Evolutionary conservation across 176 grass and related monocot genomes (phyloP).

Genomic region (Aegilops tauschii): DNA sequence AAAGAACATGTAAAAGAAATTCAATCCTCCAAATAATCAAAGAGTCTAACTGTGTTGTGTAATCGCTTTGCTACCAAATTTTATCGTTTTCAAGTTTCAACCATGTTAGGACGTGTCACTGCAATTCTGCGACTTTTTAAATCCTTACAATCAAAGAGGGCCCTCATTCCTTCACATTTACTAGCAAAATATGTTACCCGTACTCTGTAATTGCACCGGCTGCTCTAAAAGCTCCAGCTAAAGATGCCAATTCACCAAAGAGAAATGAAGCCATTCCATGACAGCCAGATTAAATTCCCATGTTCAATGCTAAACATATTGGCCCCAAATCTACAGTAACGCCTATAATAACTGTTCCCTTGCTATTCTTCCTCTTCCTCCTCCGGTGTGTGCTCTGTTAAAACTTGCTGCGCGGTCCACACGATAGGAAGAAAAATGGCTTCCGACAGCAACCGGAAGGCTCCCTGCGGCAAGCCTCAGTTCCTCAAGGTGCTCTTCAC

Average conservation of each 20-base stretch:
- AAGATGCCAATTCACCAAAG: neutral
- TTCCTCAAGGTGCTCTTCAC: slow-evolving; percentile 17
- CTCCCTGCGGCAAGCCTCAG: slow-evolving; percentile 9
- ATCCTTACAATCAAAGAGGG: neutral
- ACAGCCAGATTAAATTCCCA: neutral
- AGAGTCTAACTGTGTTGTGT: neutral
- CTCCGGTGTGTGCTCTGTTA: neutral
- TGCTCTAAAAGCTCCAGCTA: neutral
- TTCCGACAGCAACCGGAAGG: neutral
- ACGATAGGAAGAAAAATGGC: neutral
- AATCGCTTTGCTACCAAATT: neutral
- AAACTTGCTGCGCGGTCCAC: neutral
- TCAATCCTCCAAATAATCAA: neutral
- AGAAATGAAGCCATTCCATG: slow-evolving; percentile 14
- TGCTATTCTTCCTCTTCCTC: neutral
- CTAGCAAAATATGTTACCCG: neutral
- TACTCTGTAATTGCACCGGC: neutral
- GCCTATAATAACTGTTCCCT: neutral
- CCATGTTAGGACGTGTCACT: neutral
- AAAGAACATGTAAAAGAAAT: neutral
- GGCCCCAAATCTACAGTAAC: neutral
- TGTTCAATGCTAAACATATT: slow-evolving; percentile 12
- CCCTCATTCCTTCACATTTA: neutral
- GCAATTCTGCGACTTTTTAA: neutral
- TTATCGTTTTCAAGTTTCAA: neutral